Evolutionary conservation across 441 rosid species (phyloP), one percentile per base, ranked within the genome.

Genomic region (Mallotus repandus): DNA sequence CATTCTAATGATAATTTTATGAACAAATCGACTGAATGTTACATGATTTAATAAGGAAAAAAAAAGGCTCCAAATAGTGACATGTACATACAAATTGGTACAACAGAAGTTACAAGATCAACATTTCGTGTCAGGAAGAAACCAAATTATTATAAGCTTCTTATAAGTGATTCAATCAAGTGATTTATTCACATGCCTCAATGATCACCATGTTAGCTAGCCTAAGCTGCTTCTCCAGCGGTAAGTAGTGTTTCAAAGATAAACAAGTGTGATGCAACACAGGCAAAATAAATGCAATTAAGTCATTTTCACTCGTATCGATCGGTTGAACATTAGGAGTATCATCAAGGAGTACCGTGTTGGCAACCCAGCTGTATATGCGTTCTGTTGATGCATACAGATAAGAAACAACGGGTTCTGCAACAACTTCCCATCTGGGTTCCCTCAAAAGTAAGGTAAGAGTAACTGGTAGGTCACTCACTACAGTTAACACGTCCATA

Each of bases 381-480:
- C 97, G 98, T 74, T 87, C 93, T 1, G 88, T 69, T 0, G 94
- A 91, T 68, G 79, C 71, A 79, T 82, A 90, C 7, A 96, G 86
- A 82, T 78, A 75, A n/a, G 81, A 76, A 63, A 81, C 77, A 60
- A 91, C 71, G 41, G 85, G 77, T 83, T 87, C 88, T 9, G 84
- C 90, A 32, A 87, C 67, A 62, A 62, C 77, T 74, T 85, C 88
- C 90, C 93, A 95, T 74, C 76, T 74, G 49, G 88, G 89, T 65
- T 89, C 85, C 11, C 80, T 76, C 65, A 95, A 71, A 67, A 95
- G 90, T 68, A 90, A 87, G 16, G 89, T 35, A 19, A 96, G 86
- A 21, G 91, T 90, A 58, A 96, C 88, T 3, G 98, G 91, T 66
- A 96, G 87, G 81, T 91, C 97, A 15, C 82, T 80, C 77, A 93